Evolutionary conservation across 1,284 basidiomycete species (phyloP).

Genomic region (Caloboletus firmus): DNA sequence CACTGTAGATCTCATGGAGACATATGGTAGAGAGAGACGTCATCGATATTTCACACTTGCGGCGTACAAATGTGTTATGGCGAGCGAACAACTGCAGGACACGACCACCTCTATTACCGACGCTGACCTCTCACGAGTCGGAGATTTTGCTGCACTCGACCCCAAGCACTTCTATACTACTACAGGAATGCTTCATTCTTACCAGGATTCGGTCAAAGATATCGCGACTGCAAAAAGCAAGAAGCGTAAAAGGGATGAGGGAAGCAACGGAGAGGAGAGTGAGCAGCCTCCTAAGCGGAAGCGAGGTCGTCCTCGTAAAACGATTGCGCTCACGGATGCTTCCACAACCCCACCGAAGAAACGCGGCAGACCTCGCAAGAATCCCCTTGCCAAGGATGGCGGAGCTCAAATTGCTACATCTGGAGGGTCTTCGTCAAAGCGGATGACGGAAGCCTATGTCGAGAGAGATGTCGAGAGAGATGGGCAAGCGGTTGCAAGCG

Average conservation of each 20-base stretch:
- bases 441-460: neutral
- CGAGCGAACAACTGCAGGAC: conserved; percentile 58
- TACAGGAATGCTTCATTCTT: conserved; percentile 40
- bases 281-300: conserved; percentile 37
- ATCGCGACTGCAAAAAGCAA: conserved; percentile 24
- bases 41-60: conserved; percentile 74
- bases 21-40: conserved; percentile 74
- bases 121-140: conserved; percentile 49
- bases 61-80: conserved; percentile 56
- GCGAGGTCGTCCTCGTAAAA: conserved; percentile 40
- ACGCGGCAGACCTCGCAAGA: conserved; percentile 40
- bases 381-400: conserved; percentile 9
- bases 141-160: conserved; percentile 50
- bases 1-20: conserved; percentile 69
- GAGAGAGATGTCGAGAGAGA: neutral
- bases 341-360: conserved; percentile 21
- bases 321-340: conserved; percentile 10
- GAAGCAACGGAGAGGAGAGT: conserved; percentile 25
- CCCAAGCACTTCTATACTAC: conserved; percentile 54
- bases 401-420: neutral
- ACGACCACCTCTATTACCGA: conserved; percentile 41
- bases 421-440: neutral
- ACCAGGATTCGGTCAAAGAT: conserved; percentile 51
- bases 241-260: conserved; percentile 31
- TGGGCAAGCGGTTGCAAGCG: neutral